Evolutionary conservation across 2,329 filamentous ascomycete species (phyloP).

Genomic region (Talaromyces funiculosus): DNA sequence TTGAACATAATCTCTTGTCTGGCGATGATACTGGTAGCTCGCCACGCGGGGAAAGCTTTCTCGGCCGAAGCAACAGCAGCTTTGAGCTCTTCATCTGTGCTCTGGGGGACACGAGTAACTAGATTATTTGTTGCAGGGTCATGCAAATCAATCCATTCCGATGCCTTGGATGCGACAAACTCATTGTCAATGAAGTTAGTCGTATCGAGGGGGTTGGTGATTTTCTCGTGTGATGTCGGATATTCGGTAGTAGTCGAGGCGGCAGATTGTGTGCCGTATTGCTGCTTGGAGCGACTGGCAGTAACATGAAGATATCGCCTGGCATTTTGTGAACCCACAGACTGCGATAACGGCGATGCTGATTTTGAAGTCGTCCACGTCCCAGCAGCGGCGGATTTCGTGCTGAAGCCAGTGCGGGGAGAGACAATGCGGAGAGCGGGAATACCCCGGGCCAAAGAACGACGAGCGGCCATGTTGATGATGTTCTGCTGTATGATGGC

Average conservation of each 20-base stretch:
- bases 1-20: conserved; percentile 64
- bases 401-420: conserved; percentile 31
- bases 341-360: background rate
- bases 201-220: conserved; percentile 52
- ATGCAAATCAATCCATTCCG: conserved; percentile 59
- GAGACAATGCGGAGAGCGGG: conserved; percentile 33
- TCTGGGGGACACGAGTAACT: conserved; percentile 60
- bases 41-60: conserved; percentile 60
- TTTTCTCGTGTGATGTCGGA: conserved; percentile 52
- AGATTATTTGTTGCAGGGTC: conserved; percentile 63
- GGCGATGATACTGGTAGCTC: conserved; percentile 53
- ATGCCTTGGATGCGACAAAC: conserved; percentile 53
- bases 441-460: conserved; percentile 32
- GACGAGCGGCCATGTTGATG: conserved; percentile 34
- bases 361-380: background rate
- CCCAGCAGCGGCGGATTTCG: conserved; percentile 20
- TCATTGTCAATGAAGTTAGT: conserved; percentile 61
- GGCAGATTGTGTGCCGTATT: conserved; percentile 45
- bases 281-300: conserved; percentile 37
- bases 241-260: conserved; percentile 49
- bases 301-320: conserved; percentile 47
- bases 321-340: background rate
- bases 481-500: background rate
- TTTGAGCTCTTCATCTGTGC: conserved; percentile 58
- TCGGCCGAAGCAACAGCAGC: conserved; percentile 58